A percentile compares a stretch with the other conserved stretches of the same genome.
Evolutionary conservation across 331 rosid species (phyloP).

Genomic region (Quercus tomentella): DNA sequence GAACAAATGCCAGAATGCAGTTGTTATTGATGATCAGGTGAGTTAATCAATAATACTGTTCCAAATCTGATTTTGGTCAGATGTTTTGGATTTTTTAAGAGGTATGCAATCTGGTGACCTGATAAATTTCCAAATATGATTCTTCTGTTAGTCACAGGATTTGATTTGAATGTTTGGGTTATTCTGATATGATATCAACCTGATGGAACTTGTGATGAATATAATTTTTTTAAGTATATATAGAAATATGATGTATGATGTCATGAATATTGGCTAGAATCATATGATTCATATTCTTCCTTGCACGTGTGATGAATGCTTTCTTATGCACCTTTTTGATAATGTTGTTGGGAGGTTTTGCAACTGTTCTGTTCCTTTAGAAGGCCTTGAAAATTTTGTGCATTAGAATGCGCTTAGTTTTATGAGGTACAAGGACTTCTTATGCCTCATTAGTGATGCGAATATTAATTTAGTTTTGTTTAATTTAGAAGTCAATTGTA

Average conservation of each 20-base stretch:
- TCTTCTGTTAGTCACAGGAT: neutral
- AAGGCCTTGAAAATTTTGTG: neutral
- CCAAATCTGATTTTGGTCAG: slow-evolving; percentile 6
- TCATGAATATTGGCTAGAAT: neutral
- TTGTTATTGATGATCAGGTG: slow-evolving; percentile 59
- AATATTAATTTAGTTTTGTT: too few relatives aligned
- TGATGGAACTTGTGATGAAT: neutral
- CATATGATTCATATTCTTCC: neutral
- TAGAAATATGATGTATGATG: too few relatives aligned
- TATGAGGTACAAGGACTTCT: neutral
- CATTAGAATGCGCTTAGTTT: neutral
- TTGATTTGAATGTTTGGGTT: neutral
- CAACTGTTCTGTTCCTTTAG: neutral
- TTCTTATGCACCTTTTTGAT: neutral
- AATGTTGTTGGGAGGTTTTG: neutral
- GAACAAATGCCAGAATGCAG: slow-evolving; percentile 48
- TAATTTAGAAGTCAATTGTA: too few relatives aligned
- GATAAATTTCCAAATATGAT: neutral
- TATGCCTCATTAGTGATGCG: neutral
- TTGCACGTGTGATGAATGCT: neutral
- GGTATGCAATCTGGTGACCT: neutral
- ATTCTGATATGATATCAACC: neutral
- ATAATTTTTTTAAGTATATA: neutral
- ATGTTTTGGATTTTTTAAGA: neutral
- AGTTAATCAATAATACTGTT: slow-evolving; percentile 6